Evolutionary conservation across 164 flowering plant species (phyloP), one percentile per base, ranked within the genome.

Genomic region (Stephania yunnanensis): DNA sequence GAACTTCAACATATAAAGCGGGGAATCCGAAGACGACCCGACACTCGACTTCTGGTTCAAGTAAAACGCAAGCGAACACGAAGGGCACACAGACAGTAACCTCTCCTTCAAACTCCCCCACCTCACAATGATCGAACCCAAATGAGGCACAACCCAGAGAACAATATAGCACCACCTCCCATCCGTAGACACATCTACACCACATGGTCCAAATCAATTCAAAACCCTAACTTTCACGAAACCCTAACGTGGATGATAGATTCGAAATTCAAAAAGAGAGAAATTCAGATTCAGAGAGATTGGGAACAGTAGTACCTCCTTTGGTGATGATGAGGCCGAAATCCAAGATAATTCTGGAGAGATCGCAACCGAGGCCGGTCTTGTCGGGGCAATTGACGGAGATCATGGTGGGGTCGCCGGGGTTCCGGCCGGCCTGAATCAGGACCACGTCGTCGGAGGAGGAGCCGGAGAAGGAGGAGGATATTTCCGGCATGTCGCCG

Each of bases 121-220:
- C 45, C 71, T 69, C 92, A 92, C 71, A 83, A 77, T 81, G 19
- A 79, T 71, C 29, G 82, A 73, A 29, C 71, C 78, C 30, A 85
- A 84, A 42, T 20, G 53, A 69, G 71, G 71, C 68, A 87, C 81
- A 12, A 89, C 94, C 97, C 97, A 92, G 12, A 90, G 78, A 31
- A 90, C 88, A 13, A 92, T 55, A 84, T 88, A 92, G 77, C 97
- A 92, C 93, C 97, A 92, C 76, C 77, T 84, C 72, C 97, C 97
- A 85, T 92, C 97, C 3, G 94, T 92, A 4, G 92, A 90, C 72
- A 87, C 72, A 86, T 92, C 97, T 92, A 42, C 78, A 83, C 19
- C 70, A 73, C 31, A 36, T 4, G 42, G 42, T 36, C 42, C 42
- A 36, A 36, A 36, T 36, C 42, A 4, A 36, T 2, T 36, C 42